These are phyloP conservation scores for Pichia rugopelliculosa DNA, from an alignment of 805 yeast genomes.

Conservation along the genomic window DNA sequence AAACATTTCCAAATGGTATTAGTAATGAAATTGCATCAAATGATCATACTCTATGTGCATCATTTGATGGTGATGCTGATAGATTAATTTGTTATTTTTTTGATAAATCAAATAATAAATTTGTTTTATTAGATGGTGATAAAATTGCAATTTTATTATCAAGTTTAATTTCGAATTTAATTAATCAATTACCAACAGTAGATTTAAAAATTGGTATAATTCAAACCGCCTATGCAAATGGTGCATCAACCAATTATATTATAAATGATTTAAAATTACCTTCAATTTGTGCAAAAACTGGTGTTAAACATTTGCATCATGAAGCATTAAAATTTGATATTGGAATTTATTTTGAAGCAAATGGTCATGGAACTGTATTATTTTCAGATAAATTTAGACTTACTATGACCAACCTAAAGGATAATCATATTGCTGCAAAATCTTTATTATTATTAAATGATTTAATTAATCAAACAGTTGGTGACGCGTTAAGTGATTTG, in stretches of 20 bases:
- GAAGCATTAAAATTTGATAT: constrained; percentile 79
- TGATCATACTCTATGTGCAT: constrained; percentile 53
- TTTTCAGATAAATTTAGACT: constrained; percentile 52
- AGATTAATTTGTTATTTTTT: constrained; percentile 76
- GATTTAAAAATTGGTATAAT: constrained; percentile 61
- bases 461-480: constrained; percentile 94
- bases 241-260: constrained; percentile 74
- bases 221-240: constrained; percentile 98
- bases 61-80: constrained; percentile 97
- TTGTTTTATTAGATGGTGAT: constrained; percentile 81
- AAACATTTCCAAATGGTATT: constrained; percentile 61
- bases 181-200: constrained; percentile 32
- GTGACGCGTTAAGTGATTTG: constrained; percentile 94
- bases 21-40: constrained; percentile 4
- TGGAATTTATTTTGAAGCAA: constrained; percentile 96
- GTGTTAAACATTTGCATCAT: constrained; percentile 94
- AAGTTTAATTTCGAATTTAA: constrained; percentile 43
- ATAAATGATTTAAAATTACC: constrained; percentile 58
- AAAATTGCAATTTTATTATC: constrained; percentile 85
- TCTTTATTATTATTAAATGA: constrained; percentile 55
- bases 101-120: constrained; percentile 28
- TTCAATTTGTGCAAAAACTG: constrained; percentile 86
- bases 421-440: constrained; percentile 43
- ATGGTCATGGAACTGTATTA: constrained; percentile 96
- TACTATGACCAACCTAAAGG: constrained; percentile 30